Conservation (phyloP, 371 early-diverging fungal genomes). For the Homolaphlyctis polyrhiza region DNA sequence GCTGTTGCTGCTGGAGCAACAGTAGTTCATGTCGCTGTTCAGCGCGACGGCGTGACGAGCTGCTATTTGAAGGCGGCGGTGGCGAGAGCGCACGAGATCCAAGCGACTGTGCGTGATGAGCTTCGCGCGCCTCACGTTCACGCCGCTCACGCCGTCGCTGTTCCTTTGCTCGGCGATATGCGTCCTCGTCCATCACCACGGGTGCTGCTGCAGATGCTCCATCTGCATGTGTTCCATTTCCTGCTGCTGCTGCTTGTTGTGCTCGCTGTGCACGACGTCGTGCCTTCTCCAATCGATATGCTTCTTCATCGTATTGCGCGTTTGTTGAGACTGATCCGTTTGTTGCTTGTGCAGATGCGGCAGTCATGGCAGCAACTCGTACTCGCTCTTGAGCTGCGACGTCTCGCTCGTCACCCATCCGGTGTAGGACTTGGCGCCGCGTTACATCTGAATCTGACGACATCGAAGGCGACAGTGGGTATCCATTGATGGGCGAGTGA, state of each 20-base stretch:
- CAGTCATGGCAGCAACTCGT: neutral
- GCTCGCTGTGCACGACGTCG: neutral
- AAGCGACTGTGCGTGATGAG: no score
- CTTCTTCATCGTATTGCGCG: neutral
- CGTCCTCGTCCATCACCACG: neutral
- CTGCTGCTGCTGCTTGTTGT: neutral
- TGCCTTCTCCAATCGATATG: neutral
- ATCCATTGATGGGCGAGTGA: no score
- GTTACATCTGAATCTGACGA: no score
- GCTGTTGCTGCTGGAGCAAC: no score
- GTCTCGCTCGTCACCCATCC: no score
- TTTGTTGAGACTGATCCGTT: neutral
- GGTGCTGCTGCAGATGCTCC: neutral
- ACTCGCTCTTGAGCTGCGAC: no score
- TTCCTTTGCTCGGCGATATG: neutral
- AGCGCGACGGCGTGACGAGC: no score
- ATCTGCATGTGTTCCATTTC: neutral
- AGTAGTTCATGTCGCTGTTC: no score
- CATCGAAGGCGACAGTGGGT: no score
- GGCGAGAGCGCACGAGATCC: no score
- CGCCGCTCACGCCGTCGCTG: constrained; percentile 5
- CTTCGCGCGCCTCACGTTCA: constrained; percentile 3
- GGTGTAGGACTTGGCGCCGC: no score
- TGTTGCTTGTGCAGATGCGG: neutral
- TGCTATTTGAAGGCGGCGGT: no score